Conservation (phyloP, 2,329 filamentous ascomycete genomes). For the Dactylellina leptospora region DNA sequence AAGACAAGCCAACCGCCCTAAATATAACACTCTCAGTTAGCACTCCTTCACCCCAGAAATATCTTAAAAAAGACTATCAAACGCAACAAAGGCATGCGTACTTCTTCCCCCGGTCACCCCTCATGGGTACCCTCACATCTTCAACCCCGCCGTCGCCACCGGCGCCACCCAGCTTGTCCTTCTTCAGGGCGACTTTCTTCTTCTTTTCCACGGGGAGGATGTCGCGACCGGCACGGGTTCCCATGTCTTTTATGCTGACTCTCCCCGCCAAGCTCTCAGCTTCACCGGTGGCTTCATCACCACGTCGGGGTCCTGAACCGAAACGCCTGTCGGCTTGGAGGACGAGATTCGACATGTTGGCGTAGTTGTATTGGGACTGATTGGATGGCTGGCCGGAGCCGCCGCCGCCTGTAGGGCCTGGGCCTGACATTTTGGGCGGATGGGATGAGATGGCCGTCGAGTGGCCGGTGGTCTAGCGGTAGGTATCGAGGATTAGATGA, state of each 20-base stretch:
- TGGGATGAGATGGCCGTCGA: not conserved
- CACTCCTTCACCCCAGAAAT: not conserved
- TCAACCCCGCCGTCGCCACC: constrained; percentile 77
- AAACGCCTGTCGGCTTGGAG: constrained; percentile 99
- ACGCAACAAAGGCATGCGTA: constrained; percentile 20
- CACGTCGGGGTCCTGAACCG: constrained; percentile 76
- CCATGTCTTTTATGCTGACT: constrained; percentile 95
- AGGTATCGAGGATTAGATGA: not conserved
- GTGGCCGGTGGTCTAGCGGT: not conserved
- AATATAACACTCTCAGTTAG: constrained; percentile 16
- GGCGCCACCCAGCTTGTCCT: constrained; percentile 65
- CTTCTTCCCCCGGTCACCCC: constrained; percentile 55
- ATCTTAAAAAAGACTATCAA: not conserved
- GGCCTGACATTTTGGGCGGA: constrained; percentile 68
- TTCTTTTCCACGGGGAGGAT: constrained; percentile 78
- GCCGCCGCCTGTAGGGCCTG: constrained; percentile 60
- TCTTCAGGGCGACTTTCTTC: constrained; percentile 58
- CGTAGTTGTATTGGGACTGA: constrained; percentile 98
- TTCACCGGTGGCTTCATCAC: constrained; percentile 94
- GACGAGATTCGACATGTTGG: constrained; percentile 99
- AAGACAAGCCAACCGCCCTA: constrained; percentile 59
- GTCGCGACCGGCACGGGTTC: constrained; percentile 80
- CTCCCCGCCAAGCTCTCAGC: constrained; percentile 95
- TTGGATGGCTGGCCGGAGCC: constrained; percentile 69
- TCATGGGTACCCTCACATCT: constrained; percentile 58